Evolutionary conservation across 2,329 filamentous ascomycete genomes (phyloP).

Genomic region (Cladorrhinum sp.): DNA sequence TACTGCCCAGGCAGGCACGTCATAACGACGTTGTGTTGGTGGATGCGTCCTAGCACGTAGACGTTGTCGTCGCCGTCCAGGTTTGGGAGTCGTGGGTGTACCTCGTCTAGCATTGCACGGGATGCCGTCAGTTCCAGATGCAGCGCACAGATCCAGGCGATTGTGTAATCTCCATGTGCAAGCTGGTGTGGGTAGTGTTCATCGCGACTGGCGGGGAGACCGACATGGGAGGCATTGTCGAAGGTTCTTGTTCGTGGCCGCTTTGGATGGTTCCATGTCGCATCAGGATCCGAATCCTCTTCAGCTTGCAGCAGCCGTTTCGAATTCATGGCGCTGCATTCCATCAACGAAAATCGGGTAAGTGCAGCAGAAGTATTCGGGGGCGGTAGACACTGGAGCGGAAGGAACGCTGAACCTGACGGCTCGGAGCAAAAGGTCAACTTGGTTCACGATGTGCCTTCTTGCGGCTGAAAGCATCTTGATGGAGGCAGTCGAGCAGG

Average conservation of each 20-base stretch:
- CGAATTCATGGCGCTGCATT: not conserved
- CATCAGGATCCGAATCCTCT: not conserved
- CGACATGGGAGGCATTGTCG: not conserved
- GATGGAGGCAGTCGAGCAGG: not conserved
- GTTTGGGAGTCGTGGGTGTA: constrained; percentile 6
- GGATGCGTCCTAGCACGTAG: constrained; percentile 17
- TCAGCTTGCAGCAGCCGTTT: not conserved
- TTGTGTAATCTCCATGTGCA: constrained; percentile 10
- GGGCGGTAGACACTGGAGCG: not conserved
- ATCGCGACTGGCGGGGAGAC: not conserved
- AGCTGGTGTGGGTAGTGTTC: not conserved
- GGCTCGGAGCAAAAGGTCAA: not conserved
- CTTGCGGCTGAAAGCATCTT: not conserved
- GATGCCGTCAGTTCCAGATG: constrained; percentile 11
- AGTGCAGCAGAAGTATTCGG: not conserved
- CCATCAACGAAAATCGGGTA: not conserved
- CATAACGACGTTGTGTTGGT: constrained; percentile 16
- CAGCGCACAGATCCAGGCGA: constrained; percentile 18
- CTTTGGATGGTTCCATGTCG: not conserved
- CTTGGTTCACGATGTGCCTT: not conserved
- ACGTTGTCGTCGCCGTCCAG: constrained; percentile 12
- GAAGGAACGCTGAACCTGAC: not conserved
- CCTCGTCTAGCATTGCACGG: constrained; percentile 14
- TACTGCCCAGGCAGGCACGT: constrained; percentile 13
- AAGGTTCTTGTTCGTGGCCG: not conserved